Percentiles rank a stretch among this genome's conserved stretches.
Evolutionary conservation across 169 alveolate genomes (phyloP).

Genomic region (Eimeria maxima): DNA sequence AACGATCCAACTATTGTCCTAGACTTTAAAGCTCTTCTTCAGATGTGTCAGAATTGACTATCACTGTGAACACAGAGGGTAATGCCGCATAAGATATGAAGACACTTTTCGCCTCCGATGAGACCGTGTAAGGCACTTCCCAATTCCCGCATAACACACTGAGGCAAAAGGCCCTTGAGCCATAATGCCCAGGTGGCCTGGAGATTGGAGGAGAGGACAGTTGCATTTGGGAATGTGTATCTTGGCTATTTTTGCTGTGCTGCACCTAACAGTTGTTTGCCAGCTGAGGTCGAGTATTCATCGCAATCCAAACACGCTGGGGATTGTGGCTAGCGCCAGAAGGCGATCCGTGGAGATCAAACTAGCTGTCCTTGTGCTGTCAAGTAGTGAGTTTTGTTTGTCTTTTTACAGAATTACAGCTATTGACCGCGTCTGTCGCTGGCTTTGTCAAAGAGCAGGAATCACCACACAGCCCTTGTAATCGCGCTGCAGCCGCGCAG

Average conservation of each 20-base stretch:
- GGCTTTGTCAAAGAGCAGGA: neutral
- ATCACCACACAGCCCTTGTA: slow-evolving; percentile 37
- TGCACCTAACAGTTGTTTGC: neutral
- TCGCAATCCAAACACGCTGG: neutral
- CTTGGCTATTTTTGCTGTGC: neutral
- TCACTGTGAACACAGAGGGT: no score
- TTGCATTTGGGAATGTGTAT: neutral
- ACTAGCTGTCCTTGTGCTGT: neutral
- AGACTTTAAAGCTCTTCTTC: no score
- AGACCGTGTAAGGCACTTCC: no score
- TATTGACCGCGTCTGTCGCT: neutral
- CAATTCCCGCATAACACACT: no score
- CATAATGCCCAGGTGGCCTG: neutral
- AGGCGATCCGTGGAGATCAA: neutral
- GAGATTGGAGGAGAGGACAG: neutral
- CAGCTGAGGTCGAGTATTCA: neutral
- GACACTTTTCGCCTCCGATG: no score
- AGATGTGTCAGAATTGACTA: no score
- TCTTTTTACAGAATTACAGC: neutral
- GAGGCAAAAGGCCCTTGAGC: neutral
- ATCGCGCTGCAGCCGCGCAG: slow-evolving; percentile 40
- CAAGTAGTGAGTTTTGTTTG: neutral
- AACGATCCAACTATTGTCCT: no score
- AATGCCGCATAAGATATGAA: no score
- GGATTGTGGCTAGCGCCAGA: neutral